Percentiles rank a stretch among this genome's conserved stretches.
Evolutionary conservation across 805 yeast species (phyloP).

Genomic region (Metschnikowia noctiluminum): DNA sequence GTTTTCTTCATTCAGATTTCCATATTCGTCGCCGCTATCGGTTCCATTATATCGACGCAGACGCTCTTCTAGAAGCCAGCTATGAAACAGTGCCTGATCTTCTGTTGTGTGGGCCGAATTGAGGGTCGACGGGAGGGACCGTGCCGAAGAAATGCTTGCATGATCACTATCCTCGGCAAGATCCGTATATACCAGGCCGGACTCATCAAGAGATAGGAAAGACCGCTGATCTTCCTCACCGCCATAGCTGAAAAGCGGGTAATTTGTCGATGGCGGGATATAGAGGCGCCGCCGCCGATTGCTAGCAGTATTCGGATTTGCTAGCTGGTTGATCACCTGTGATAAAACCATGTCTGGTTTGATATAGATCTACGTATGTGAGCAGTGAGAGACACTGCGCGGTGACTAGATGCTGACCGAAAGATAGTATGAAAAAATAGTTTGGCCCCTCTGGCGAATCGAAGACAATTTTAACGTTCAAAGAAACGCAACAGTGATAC

Average conservation of each 20-base stretch:
- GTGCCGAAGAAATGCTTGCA: constrained; percentile 39
- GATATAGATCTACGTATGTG: not conserved
- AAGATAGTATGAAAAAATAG: not conserved
- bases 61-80: constrained; percentile 43
- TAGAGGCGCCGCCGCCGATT: constrained; percentile 39
- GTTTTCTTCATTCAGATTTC: not conserved
- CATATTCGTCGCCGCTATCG: constrained; percentile 15
- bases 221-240: constrained; percentile 44
- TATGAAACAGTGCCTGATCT: constrained; percentile 40
- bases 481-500: not conserved
- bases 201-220: constrained; percentile 38
- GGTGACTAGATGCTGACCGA: not conserved
- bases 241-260: constrained; percentile 41
- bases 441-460: not conserved
- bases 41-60: constrained; percentile 33
- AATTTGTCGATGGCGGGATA: constrained; percentile 44
- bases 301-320: constrained; percentile 34
- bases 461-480: not conserved
- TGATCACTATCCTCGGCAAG: constrained; percentile 30
- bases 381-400: not conserved
- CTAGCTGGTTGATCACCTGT: constrained; percentile 36
- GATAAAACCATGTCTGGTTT: constrained; percentile 36
- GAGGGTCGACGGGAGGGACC: constrained; percentile 41
- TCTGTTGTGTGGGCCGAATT: constrained; percentile 33
- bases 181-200: constrained; percentile 28